Evolutionary conservation across 495 filamentous ascomycete species (phyloP).

Genomic region (Oidiodendron maius): DNA sequence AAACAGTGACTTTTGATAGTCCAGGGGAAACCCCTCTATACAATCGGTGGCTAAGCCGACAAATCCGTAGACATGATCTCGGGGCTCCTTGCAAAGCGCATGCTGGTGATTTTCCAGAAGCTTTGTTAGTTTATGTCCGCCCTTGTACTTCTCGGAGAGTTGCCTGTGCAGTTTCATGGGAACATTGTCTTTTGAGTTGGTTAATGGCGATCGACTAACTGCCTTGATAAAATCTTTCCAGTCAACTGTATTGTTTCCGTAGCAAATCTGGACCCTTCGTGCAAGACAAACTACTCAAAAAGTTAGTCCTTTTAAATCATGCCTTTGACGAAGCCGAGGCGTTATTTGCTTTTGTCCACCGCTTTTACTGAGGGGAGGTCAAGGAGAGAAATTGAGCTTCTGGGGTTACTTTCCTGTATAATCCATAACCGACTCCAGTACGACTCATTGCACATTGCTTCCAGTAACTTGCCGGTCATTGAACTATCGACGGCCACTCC

Average conservation of each 20-base stretch:
- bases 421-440: slow-evolving; percentile 12
- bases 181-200: not conserved
- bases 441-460: not conserved
- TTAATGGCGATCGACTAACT: not conserved
- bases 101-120: slow-evolving; percentile 3
- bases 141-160: not conserved
- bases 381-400: not conserved
- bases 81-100: slow-evolving; percentile 3
- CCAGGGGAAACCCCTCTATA: slow-evolving; percentile 3
- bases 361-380: too few relatives aligned
- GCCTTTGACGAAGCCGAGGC: not conserved
- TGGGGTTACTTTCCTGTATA: slow-evolving; percentile 4
- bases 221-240: slow-evolving; percentile 2
- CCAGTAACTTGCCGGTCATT: not conserved
- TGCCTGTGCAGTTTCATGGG: slow-evolving; percentile 3
- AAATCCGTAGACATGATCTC: slow-evolving; percentile 9
- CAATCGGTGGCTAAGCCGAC: slow-evolving; percentile 5
- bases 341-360: not conserved
- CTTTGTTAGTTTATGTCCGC: slow-evolving; percentile 2
- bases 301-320: not conserved
- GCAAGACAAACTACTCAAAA: not conserved
- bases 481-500: not conserved
- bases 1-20: slow-evolving; percentile 7
- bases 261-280: not conserved
- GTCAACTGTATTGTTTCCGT: not conserved